phyloP scores from a whole-genome alignment of 306 rosid species.

The Quercus gilva region DNA sequence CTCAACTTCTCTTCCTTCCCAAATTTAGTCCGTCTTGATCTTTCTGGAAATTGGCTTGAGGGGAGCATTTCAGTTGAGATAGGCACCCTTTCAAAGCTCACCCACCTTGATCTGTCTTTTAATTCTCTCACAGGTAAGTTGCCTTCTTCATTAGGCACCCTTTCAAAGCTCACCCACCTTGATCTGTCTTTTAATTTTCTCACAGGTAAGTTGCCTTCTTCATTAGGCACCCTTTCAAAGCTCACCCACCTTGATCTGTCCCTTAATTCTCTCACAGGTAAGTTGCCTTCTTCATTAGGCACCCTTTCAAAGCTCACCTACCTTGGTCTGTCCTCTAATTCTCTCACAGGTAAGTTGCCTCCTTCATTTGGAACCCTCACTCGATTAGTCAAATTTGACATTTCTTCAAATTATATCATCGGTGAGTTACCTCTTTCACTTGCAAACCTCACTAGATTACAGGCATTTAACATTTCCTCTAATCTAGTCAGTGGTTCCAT shows the following conservation, averaged over 20 bases:
- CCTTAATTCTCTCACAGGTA: background rate
- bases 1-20: conserved; percentile 1
- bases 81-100: background rate
- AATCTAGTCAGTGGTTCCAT: background rate
- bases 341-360: no score
- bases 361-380: no score
- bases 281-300: background rate
- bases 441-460: background rate
- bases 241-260: background rate
- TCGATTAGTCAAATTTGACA: no score
- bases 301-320: no score
- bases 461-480: background rate
- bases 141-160: background rate
- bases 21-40: background rate
- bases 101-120: background rate
- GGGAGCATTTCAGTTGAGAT: no score
- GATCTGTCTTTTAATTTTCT: no score
- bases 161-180: no score
- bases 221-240: background rate
- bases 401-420: no score
- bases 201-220: no score
- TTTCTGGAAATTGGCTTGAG: background rate
- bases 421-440: background rate
- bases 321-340: no score
- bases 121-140: background rate